These are phyloP conservation scores for Neurospora sublineolata DNA, from an alignment of 495 filamentous ascomycete genomes.

Conservation along the genomic window DNA sequence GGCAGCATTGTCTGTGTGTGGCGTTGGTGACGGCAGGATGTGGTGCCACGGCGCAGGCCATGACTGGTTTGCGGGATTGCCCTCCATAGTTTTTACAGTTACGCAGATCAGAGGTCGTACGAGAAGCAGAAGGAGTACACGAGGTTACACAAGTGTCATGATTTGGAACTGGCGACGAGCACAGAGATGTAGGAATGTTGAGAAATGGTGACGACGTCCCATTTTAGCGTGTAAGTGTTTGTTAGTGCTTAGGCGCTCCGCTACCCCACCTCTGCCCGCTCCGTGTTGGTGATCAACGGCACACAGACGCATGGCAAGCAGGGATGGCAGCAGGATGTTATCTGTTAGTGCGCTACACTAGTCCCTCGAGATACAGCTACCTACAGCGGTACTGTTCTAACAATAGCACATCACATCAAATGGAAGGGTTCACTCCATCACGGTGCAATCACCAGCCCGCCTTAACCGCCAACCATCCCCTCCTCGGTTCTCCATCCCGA, in stretches of 20 bases:
- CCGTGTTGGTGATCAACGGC: background rate
- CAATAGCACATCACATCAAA: background rate
- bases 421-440: background rate
- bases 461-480: no score
- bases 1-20: background rate
- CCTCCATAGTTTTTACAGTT: background rate
- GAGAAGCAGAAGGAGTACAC: background rate
- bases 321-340: background rate
- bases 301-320: background rate
- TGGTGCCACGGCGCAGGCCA: background rate
- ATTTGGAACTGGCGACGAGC: background rate
- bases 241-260: background rate
- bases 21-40: background rate
- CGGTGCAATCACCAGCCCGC: background rate
- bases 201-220: background rate
- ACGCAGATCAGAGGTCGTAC: background rate
- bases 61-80: background rate
- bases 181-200: background rate
- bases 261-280: background rate
- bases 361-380: background rate
- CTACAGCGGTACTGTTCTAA: background rate
- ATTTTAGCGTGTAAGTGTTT: background rate
- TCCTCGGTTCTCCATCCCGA: background rate
- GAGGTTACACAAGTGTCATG: background rate
- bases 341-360: background rate